phyloP scores from a whole-genome alignment of 2,329 filamentous ascomycete genomes.

The Colletotrichum spinosum region DNA sequence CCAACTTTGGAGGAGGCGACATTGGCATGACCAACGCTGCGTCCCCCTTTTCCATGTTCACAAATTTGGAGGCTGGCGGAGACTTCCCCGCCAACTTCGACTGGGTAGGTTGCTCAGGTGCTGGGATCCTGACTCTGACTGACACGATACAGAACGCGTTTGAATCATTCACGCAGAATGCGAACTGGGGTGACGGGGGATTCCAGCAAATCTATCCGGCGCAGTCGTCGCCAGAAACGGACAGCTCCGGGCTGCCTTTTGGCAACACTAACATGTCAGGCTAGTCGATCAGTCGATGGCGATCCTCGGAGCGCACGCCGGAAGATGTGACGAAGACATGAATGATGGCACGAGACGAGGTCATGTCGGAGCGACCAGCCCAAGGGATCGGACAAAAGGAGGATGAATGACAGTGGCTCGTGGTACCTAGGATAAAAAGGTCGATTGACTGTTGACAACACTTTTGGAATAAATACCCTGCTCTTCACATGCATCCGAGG shows the following conservation, averaged over 20 bases:
- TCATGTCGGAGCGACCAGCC: slow-evolving; percentile 2
- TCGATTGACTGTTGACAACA: neutral
- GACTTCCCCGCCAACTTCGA: slow-evolving; percentile 66
- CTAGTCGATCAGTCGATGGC: neutral
- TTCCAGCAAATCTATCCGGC: slow-evolving; percentile 57
- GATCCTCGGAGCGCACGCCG: neutral
- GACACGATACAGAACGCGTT: slow-evolving; percentile 60
- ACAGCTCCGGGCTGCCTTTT: slow-evolving; percentile 21
- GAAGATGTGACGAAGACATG: slow-evolving; percentile 17
- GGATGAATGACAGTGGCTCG: slow-evolving; percentile 12
- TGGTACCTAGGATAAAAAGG: slow-evolving; percentile 7
- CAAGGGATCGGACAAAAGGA: slow-evolving; percentile 4
- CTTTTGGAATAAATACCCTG: slow-evolving; percentile 31
- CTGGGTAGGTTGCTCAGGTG: slow-evolving; percentile 60
- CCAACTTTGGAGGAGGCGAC: slow-evolving; percentile 51
- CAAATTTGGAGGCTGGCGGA: slow-evolving; percentile 47
- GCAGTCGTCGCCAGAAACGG: slow-evolving; percentile 32
- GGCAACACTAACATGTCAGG: slow-evolving; percentile 30
- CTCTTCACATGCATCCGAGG: slow-evolving; percentile 17
- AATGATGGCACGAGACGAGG: slow-evolving; percentile 16
- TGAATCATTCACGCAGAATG: slow-evolving; percentile 68
- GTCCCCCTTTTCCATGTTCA: slow-evolving; percentile 67
- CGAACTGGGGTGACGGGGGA: slow-evolving; percentile 64
- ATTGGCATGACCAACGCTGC: slow-evolving; percentile 48
- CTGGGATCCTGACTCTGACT: neutral